A percentile compares a stretch with the other conserved stretches of the same genome.
phyloP scores from a whole-genome alignment of 2,329 filamentous ascomycete genomes.

The Fusarium sp. region DNA sequence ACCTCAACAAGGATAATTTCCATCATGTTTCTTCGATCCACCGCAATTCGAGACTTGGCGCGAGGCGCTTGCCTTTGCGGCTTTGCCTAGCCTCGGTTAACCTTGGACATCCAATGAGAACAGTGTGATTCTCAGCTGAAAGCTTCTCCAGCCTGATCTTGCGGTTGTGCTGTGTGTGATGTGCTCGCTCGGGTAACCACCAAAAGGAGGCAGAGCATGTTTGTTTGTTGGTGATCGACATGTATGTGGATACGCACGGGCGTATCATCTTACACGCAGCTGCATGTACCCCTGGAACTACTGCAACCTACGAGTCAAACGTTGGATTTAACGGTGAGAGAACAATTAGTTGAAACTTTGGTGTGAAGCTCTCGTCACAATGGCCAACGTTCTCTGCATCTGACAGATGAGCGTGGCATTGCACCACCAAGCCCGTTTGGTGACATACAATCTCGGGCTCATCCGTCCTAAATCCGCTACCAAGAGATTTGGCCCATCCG shows the following conservation, averaged over 20 bases:
- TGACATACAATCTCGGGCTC: background rate
- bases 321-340: background rate
- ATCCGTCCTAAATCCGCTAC: slow-evolving; percentile 1
- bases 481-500: slow-evolving; percentile 8
- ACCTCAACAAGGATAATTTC: slow-evolving; percentile 19
- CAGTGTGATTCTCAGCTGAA: background rate
- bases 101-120: background rate
- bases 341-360: no score
- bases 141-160: background rate
- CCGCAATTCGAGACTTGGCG: slow-evolving; percentile 26
- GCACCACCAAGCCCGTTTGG: background rate
- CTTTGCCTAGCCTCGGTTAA: background rate
- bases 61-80: slow-evolving; percentile 6
- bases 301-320: background rate
- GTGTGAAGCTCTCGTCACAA: background rate
- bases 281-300: background rate
- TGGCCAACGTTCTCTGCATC: background rate
- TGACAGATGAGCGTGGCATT: background rate
- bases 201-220: slow-evolving; percentile 3
- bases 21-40: slow-evolving; percentile 13
- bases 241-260: slow-evolving; percentile 11
- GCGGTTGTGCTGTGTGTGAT: background rate
- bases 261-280: slow-evolving; percentile 31
- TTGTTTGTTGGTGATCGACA: background rate
- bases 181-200: background rate